Conservation (phyloP, 495 filamentous ascomycete genomes). For the Lasiosphaeria ovina region DNA sequence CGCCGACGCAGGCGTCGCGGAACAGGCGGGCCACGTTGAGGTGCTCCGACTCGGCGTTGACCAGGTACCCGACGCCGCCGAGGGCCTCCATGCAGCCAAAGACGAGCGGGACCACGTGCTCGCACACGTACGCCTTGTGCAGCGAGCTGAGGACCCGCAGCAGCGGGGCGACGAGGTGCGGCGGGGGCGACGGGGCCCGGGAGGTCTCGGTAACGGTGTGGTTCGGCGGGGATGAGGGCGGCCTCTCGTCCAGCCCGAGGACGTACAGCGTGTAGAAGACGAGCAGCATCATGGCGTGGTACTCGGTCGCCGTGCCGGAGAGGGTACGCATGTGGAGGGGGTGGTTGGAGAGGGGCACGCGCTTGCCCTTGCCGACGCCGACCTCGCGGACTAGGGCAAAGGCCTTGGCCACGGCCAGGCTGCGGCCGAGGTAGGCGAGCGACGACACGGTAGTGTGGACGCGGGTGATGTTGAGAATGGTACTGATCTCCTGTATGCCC, state of each 20-base stretch:
- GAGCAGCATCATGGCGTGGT: conserved; percentile 59
- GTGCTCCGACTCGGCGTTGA: conserved; percentile 56
- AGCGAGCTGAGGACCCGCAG: conserved; percentile 64
- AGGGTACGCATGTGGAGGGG: conserved; percentile 62
- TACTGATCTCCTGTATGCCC: conserved; percentile 64
- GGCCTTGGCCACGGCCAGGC: conserved; percentile 58
- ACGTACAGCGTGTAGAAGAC: conserved; percentile 60
- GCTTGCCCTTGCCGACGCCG: conserved; percentile 38
- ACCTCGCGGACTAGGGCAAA: conserved; percentile 46
- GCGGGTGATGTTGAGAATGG: conserved; percentile 67
- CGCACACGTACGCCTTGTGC: conserved; percentile 63
- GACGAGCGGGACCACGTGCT: conserved; percentile 49
- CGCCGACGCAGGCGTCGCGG: conserved; percentile 62
- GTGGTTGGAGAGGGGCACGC: conserved; percentile 48
- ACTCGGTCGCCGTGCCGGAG: conserved; percentile 44
- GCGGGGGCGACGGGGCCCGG: background rate
- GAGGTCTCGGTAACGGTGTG: no score
- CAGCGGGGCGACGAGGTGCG: conserved; percentile 34
- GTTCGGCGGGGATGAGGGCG: background rate
- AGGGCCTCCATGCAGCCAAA: conserved; percentile 67
- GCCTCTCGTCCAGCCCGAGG: conserved; percentile 28
- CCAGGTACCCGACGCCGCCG: conserved; percentile 74
- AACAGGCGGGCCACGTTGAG: conserved; percentile 64
- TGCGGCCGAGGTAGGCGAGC: conserved; percentile 57
- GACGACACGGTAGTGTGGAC: conserved; percentile 61